Evolutionary conservation across 192 early-diverging fungal species (phyloP), one percentile per base, ranked within the genome.

Genomic region (Diversispora eburnea): DNA sequence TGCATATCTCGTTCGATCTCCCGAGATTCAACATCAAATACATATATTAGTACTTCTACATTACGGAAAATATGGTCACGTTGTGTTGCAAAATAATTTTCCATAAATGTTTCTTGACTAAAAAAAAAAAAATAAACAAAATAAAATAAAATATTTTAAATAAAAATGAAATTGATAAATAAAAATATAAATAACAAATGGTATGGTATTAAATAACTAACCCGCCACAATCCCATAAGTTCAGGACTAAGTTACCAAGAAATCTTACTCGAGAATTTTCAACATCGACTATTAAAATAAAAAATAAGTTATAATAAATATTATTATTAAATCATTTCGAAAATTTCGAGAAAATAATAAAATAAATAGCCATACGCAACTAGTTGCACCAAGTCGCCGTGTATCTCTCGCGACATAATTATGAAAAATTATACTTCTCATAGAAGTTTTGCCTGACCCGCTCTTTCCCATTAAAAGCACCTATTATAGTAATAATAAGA

Each of bases 31-130:
- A 97, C 88, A 81, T 98, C 95, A 83, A 99, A 98, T 67, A 99
- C 95, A 75, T 97, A 99, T 75, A 99, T 99, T 17, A 99, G 86
- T n/a, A 99, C 95, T 81, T 99, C 95, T 4, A 99, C 97, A 80
- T 97, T 96, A 56, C 93, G 89, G 79, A 99, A 99, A 60, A 99
- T 95, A 74, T 93, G 92, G 68, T 99, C 96, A 65, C 91, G 84
- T 64, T 97, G 92, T 49, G 92, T 88, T 6, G 91, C 88, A 84
- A 98, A 90, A 80, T 96, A 99, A 79, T 92, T 97, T 77, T 98
- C 95, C 92, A 98, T 91, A 82, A 97, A 99, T 41, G 90, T 88
- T 43, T 94, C 91, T 85, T 98, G 93, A 68, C 94, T 92, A 74
- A 61, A 56, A 17, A 68, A 45, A n/a, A 43, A 63, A 45, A 42